Evolutionary conservation across 2,329 filamentous ascomycete species (phyloP).

Genomic region (Fusarium beomiforme): DNA sequence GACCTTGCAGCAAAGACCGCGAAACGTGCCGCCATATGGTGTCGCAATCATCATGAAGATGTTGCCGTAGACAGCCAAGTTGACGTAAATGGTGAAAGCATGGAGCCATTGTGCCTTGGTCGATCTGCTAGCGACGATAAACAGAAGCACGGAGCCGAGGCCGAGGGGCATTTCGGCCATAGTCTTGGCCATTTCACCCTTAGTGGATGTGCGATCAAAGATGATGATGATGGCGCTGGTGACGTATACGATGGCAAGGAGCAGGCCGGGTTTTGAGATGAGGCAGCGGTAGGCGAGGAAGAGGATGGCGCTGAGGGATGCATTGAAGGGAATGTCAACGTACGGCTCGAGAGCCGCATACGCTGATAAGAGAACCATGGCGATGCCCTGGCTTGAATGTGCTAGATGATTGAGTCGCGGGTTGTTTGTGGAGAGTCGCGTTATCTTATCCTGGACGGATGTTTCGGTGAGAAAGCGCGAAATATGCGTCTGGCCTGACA

Average conservation of each 20-base stretch:
- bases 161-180: not conserved
- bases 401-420: not conserved
- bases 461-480: not conserved
- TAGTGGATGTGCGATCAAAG: not conserved
- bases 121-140: not conserved
- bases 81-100: not conserved
- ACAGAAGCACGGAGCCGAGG: not conserved
- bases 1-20: not conserved
- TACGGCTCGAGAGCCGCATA: not conserved
- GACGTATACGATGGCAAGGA: not conserved
- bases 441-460: not conserved
- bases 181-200: not conserved
- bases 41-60: slow-evolving; percentile 4
- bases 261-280: not conserved
- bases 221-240: not conserved
- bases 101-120: not conserved
- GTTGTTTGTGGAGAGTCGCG: not conserved
- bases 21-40: not conserved
- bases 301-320: not conserved
- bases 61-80: not conserved
- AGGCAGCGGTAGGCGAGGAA: not conserved
- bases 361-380: not conserved
- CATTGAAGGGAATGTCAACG: not conserved
- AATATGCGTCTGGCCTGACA: not conserved
- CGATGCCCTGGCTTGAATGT: not conserved